A percentile compares a stretch with the other conserved stretches of the same genome.
Evolutionary conservation across 495 filamentous ascomycete species (phyloP).

Genomic region (Aspergillus panamensis): DNA sequence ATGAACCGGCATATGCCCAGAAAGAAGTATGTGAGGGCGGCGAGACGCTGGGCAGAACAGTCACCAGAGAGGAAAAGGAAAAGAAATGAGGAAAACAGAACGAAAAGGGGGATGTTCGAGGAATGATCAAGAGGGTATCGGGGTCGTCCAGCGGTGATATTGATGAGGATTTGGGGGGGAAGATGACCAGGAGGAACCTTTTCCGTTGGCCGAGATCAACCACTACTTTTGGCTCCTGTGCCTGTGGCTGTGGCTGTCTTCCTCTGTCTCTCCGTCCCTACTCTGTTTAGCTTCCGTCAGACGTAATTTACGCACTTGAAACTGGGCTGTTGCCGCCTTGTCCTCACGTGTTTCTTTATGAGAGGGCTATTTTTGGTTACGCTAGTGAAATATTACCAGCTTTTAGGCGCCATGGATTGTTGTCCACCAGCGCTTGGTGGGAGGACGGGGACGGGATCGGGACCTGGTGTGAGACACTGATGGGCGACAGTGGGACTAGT

Average conservation of each 20-base stretch:
- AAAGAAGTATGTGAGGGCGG: conserved; percentile 21
- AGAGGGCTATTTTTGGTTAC: conserved; percentile 25
- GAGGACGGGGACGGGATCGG: neutral
- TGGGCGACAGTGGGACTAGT: neutral
- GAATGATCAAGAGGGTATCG: conserved; percentile 11
- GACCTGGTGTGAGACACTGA: neutral
- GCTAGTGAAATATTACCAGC: conserved; percentile 18
- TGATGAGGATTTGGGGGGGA: neutral
- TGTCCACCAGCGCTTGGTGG: neutral
- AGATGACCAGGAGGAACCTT: conserved; percentile 8
- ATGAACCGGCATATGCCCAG: conserved; percentile 10
- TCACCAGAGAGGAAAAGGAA: neutral
- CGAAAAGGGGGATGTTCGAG: conserved; percentile 15
- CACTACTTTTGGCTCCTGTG: no score
- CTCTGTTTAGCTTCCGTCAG: conserved; percentile 1
- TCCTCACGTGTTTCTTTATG: conserved; percentile 23
- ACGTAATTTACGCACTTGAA: conserved; percentile 28
- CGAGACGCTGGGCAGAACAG: conserved; percentile 19
- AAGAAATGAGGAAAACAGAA: conserved; percentile 8
- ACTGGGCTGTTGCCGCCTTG: conserved; percentile 19
- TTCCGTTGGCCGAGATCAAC: conserved; percentile 15
- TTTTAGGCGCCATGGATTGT: neutral
- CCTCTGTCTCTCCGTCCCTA: neutral
- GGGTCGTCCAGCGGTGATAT: conserved; percentile 6
- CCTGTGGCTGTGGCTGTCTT: no score